Evolutionary conservation across 192 early-diverging fungal genomes (phyloP), one percentile per base, ranked within the genome.

Genomic region (Spizellomyces punctatus): DNA sequence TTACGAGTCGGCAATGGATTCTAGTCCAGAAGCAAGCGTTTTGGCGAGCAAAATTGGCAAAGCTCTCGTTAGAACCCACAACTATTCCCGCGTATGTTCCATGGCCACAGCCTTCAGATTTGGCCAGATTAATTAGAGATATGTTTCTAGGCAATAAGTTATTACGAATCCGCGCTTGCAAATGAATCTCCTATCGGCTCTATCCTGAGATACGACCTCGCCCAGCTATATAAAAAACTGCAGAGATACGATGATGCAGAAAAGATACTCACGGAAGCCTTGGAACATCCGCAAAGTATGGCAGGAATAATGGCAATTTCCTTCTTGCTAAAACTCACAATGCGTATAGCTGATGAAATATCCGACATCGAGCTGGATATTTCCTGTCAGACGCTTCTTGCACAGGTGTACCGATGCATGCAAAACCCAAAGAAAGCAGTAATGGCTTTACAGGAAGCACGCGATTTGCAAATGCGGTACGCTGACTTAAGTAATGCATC

Each of bases 41-140:
- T 58, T 87, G 14, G 71, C 75, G 10, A 74, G 73, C 55, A 87
- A 85, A 63, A 76, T 85, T 17, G 85, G 83, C 10, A 78, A 78
- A 52, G 81, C 83, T 19, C 69, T 78, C 17, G 64, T 82, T 16
- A 82, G 75, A 64, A 84, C 78, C 27, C 85, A 87, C 60, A 72
- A 85, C 60, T 87, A 82, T 69, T 46, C 67, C 7, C 64, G 72
- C 54, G 81, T 82, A 74, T 12, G 65, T 9, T 8, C 12, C 10
- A 3, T 36, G 27, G 27, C 27, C 27, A 36, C 27, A 36, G 27
- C 27, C 27, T 36, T 0, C 27, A 36, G 27, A 36, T 36, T 36
- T 36, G 27, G 27, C 27, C 27, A 36, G 27, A 36, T 36, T 36
- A 36, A 36, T 36, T 36, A 36, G 27, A 36, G 27, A 36, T 36